Evolutionary conservation across 2,329 filamentous ascomycete genomes (phyloP).

Genomic region (Epicoccum sorghinum): DNA sequence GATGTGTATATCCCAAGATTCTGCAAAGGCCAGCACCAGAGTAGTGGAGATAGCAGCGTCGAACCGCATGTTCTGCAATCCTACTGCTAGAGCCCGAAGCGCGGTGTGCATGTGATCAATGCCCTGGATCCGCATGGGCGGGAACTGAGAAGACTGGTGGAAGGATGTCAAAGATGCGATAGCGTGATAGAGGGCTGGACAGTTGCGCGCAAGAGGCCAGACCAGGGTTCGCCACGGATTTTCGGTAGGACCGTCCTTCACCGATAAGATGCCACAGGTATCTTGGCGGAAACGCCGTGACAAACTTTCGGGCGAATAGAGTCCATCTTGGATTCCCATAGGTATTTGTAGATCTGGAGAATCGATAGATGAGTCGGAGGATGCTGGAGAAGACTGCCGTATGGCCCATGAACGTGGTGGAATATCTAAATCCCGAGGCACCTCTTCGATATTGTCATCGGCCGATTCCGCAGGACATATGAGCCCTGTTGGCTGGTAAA

Average conservation of each 20-base stretch:
- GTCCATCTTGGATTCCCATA: conserved; percentile 55
- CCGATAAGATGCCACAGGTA: conserved; percentile 72
- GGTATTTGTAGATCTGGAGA: conserved; percentile 37
- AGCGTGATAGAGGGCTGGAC: conserved; percentile 70
- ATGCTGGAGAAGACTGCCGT: conserved; percentile 45
- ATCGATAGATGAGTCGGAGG: conserved; percentile 42
- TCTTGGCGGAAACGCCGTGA: conserved; percentile 67
- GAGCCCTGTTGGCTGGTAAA: conserved; percentile 41
- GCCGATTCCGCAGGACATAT: conserved; percentile 37
- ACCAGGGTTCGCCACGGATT: conserved; percentile 75
- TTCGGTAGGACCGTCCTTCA: conserved; percentile 71
- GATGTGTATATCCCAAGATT: conserved; percentile 74
- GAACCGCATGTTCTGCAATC: conserved; percentile 67
- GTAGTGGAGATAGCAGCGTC: conserved; percentile 74
- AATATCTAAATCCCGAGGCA: conserved; percentile 52
- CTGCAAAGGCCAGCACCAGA: conserved; percentile 70
- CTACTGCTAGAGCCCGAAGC: conserved; percentile 63
- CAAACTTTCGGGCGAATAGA: conserved; percentile 65
- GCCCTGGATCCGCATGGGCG: conserved; percentile 64
- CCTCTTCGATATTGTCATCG: conserved; percentile 62
- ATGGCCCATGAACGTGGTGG: conserved; percentile 47
- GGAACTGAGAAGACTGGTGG: conserved; percentile 65
- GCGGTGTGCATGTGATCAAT: conserved; percentile 73
- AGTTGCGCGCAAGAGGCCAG: conserved; percentile 70
- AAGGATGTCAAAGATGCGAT: conserved; percentile 73